Evolutionary conservation across 768 basidiomycete species (phyloP).

Genomic region (Holtermanniella nyarrowii): DNA sequence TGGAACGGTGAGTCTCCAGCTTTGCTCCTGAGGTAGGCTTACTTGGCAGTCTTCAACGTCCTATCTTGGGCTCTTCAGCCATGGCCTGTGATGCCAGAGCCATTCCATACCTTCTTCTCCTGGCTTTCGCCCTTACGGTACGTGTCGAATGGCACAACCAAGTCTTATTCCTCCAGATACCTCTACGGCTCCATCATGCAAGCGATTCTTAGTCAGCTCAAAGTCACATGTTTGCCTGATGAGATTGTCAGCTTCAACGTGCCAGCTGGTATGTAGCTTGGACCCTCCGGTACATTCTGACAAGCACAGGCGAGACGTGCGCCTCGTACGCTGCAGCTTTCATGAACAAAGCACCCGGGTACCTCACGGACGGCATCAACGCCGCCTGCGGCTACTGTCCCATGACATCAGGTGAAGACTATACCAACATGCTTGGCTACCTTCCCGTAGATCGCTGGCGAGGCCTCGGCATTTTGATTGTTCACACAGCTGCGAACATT

Average conservation of each 20-base stretch:
- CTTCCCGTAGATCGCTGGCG: not conserved
- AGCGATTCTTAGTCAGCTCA: not conserved
- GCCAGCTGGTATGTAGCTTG: not conserved
- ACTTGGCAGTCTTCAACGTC: not conserved
- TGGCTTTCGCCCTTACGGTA: conserved; percentile 9
- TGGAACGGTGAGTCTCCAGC: conserved; percentile 1
- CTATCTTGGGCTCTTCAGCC: conserved; percentile 4
- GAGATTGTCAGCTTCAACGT: not conserved
- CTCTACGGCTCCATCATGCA: conserved; percentile 5
- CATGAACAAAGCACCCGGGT: not conserved
- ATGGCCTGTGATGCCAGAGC: not conserved
- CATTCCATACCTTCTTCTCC: conserved; percentile 7
- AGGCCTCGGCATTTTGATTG: not conserved
- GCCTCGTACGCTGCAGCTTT: not conserved
- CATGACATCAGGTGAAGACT: not conserved
- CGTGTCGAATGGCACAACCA: not conserved
- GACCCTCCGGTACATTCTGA: too few relatives aligned
- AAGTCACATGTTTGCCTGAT: not conserved
- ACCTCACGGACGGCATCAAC: not conserved
- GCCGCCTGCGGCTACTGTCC: not conserved
- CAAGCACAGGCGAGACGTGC: not conserved
- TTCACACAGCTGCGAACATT: not conserved
- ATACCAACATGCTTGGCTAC: conserved; percentile 5
- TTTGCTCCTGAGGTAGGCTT: not conserved
- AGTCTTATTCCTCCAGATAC: not conserved